Evolutionary conservation across 306 rosid species (phyloP), one percentile per base, ranked within the genome.

Genomic region (Gleditsia sinensis): DNA sequence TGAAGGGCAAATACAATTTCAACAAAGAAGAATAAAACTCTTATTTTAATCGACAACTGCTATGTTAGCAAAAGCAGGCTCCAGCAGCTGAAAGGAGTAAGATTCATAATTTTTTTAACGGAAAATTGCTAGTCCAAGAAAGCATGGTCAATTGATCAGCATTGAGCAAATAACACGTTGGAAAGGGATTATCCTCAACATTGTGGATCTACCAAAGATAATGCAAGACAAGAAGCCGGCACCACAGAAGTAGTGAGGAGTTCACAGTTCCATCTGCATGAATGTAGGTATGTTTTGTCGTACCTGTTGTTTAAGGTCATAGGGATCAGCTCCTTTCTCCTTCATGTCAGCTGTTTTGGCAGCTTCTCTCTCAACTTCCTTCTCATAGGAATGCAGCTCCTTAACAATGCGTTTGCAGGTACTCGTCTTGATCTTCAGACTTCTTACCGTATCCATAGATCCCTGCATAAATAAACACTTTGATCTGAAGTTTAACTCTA

Each of bases 251-350:
- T 9, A 28, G 17, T 9, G 27, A 70, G 24, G 25, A 27, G 39
- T 30, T 37, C 32, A 3, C 37, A 6, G n/a, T 49, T 7, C 8
- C 19, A 5, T 46, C 54, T 7, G 24, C 0, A 37, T 50, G 8
- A n/a, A 27, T 60, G 25, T 14, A 17, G 16, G 10, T 9, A 42
- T 45, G 53, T 56, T 51, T 24, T n/a, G 64, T 16, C 60, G 25
- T 75, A 86, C 97, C 94, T 92, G 97, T 76, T 92, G 97, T 84
- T 90, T 92, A 69, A 92, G 93, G 70, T 92, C 97, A 81, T 90
- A 83, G 49, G 87, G 89, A 50, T 92, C 97, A 58, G 97, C 96
- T 46, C 96, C 92, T 71, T 82, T 88, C 43, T 85, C 91, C 75
- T 90, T 92, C 97, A 90, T 92, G 75, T 92, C 92, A 45, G 90